A percentile compares a stretch with the other conserved stretches of the same genome.
phyloP scores from a whole-genome alignment of 768 basidiomycete genomes.

The Suillus luteus region DNA sequence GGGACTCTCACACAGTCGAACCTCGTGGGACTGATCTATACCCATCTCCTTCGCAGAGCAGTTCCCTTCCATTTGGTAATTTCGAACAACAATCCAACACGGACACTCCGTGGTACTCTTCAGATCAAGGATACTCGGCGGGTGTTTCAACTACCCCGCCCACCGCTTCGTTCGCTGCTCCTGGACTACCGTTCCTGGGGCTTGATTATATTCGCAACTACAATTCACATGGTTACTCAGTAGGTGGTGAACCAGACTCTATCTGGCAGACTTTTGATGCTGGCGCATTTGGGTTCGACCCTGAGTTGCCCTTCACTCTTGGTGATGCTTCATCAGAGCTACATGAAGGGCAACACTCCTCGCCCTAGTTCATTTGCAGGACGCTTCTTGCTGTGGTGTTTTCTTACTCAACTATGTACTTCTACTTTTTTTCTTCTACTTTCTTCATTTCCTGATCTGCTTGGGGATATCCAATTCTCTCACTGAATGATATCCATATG shows the following conservation, averaged over 20 bases:
- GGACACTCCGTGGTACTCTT: slow-evolving; percentile 42
- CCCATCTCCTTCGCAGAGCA: slow-evolving; percentile 37
- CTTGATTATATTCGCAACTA: slow-evolving; percentile 85
- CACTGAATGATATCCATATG: slow-evolving; percentile 34
- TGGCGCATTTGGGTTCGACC: slow-evolving; percentile 73
- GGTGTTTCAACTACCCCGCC: slow-evolving; percentile 61
- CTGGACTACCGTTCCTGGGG: slow-evolving; percentile 82
- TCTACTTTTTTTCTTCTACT: slow-evolving; percentile 22
- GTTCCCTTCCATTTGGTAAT: slow-evolving; percentile 43
- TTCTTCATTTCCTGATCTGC: slow-evolving; percentile 6
- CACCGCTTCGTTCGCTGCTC: slow-evolving; percentile 63
- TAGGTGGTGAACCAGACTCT: slow-evolving; percentile 39
- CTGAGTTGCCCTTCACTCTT: slow-evolving; percentile 72
- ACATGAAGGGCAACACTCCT: slow-evolving; percentile 33
- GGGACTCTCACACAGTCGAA: slow-evolving; percentile 47
- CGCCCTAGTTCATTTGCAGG: slow-evolving; percentile 20
- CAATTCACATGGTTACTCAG: slow-evolving; percentile 45
- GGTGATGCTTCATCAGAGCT: slow-evolving; percentile 36
- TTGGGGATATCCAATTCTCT: neutral
- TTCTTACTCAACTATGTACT: slow-evolving; percentile 16
- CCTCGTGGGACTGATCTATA: slow-evolving; percentile 46
- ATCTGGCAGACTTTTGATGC: slow-evolving; percentile 68
- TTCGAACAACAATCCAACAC: slow-evolving; percentile 46
- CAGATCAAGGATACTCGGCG: slow-evolving; percentile 41
- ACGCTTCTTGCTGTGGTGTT: slow-evolving; percentile 1